Evolutionary conservation across 805 yeast genomes (phyloP), one percentile per base, ranked within the genome.

Genomic region (Lipomyces spencermartinsiae): DNA sequence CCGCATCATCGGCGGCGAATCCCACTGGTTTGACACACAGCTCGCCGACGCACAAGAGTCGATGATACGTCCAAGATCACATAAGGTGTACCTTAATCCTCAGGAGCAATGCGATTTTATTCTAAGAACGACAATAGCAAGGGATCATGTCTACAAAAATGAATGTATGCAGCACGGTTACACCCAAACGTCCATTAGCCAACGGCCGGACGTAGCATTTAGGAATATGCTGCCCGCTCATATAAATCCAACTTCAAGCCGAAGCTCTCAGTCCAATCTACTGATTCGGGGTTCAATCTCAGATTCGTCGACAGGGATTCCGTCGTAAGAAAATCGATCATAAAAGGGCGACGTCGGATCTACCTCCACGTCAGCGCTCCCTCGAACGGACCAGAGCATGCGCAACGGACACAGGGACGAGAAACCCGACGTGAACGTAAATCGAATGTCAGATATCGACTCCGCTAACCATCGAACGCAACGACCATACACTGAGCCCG

Each of bases 161-260:
- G 78, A 75, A 88, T 94, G 98, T 94, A 79, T 83, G 97, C 98
- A 88, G 92, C 97, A 94, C 93, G 98, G 98, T 93, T 93, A 91
- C 91, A 93, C 98, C 94, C 97, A 91, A 92, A 88, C 95, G 97
- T 89, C 89, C 87, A 94, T 84, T 76, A 87, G 96, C 88, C 95
- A 83, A 86, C 84, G 90, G 87, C 89, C 91, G 87, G 90, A 85
- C 97, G 96, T 89, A 93, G 94, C 87, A 97, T 92, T 85, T 90
- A 94, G 98, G 98, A 94, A 94, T 94, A 94, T 94, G 97, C 94
- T 87, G 97, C 97, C 82, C 89, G 85, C 80, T 81, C 85, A 82
- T 2, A 80, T 78, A 77, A 81, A 82, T 77, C 84, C 82, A 79
- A 74, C 71, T 59, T 70, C 67, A 59, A 79, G 78, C 76, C 61